These are phyloP conservation scores for Coemansia sp. DNA, from an alignment of 192 early-diverging fungal species.

Conservation along the genomic window DNA sequence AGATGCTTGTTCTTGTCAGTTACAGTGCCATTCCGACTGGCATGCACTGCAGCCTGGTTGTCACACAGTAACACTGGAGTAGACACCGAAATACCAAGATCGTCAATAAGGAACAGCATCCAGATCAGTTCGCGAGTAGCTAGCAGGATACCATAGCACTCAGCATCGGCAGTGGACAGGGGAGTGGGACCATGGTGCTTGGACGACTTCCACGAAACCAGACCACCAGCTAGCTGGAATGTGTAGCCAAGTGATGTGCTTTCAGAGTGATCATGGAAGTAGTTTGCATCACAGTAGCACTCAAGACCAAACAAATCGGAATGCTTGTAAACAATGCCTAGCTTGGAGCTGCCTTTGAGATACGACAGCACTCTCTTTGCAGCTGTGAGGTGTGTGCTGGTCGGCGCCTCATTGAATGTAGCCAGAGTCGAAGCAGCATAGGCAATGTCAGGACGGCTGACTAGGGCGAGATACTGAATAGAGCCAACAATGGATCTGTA, in stretches of 20 bases:
- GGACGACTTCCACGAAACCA: slow-evolving; percentile 4
- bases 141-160: background rate
- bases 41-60: background rate
- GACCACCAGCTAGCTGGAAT: background rate
- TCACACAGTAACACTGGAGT: background rate
- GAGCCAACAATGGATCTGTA: slow-evolving; percentile 4
- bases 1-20: slow-evolving; percentile 7
- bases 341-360: slow-evolving; percentile 1
- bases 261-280: slow-evolving; percentile 3
- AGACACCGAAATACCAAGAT: background rate
- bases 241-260: slow-evolving; percentile 6
- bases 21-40: background rate
- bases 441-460: slow-evolving; percentile 4
- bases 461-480: slow-evolving; percentile 5
- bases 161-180: slow-evolving; percentile 5
- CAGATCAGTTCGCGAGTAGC: slow-evolving; percentile 2
- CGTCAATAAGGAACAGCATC: background rate
- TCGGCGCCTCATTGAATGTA: background rate
- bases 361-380: background rate
- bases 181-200: background rate
- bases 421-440: slow-evolving; percentile 5
- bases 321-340: background rate
- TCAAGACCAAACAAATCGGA: background rate
- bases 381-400: background rate
- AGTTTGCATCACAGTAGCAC: slow-evolving; percentile 4